These are phyloP conservation scores for Yarrowia sp. DNA, from an alignment of 805 yeast species.

Conservation along the genomic window DNA sequence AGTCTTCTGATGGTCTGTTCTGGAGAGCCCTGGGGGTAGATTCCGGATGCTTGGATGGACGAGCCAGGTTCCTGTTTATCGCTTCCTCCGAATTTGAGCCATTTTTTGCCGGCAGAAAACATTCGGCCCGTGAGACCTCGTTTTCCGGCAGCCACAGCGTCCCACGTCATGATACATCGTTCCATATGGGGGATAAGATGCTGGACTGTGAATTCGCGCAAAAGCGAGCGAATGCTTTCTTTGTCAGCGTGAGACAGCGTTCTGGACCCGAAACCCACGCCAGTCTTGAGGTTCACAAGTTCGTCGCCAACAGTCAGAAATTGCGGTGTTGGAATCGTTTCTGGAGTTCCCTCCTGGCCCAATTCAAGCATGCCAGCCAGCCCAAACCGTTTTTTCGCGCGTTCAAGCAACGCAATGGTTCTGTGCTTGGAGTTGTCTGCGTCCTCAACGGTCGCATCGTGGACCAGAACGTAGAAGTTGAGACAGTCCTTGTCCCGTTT, in stretches of 20 bases:
- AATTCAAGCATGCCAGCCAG: conserved; percentile 30
- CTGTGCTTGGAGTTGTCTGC: conserved; percentile 41
- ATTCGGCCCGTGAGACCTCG: conserved; percentile 71
- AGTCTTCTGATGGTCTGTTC: conserved; percentile 75
- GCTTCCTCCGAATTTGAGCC: conserved; percentile 11
- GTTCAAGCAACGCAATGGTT: conserved; percentile 35
- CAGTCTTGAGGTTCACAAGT: conserved; percentile 28
- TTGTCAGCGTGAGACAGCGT: conserved; percentile 38
- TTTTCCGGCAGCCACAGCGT: conserved; percentile 70
- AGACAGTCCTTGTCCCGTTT: conserved; percentile 56
- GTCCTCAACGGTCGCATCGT: conserved; percentile 47
- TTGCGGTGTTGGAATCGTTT: conserved; percentile 5
- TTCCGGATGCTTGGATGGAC: conserved; percentile 39
- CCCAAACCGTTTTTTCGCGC: conserved; percentile 41
- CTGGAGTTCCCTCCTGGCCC: conserved; percentile 5
- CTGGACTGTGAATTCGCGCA: conserved; percentile 49
- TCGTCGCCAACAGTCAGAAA: conserved; percentile 4
- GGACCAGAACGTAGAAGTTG: conserved; percentile 49
- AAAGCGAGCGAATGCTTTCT: conserved; percentile 40
- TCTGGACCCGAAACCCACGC: background rate
- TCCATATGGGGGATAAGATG: conserved; percentile 81
- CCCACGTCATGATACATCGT: conserved; percentile 76
- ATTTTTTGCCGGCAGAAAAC: conserved; percentile 61
- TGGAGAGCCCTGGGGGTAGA: conserved; percentile 57
- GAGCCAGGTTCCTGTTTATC: conserved; percentile 1